These are phyloP conservation scores for Auricularia cornea DNA, from an alignment of 768 basidiomycete species.

Conservation along the genomic window DNA sequence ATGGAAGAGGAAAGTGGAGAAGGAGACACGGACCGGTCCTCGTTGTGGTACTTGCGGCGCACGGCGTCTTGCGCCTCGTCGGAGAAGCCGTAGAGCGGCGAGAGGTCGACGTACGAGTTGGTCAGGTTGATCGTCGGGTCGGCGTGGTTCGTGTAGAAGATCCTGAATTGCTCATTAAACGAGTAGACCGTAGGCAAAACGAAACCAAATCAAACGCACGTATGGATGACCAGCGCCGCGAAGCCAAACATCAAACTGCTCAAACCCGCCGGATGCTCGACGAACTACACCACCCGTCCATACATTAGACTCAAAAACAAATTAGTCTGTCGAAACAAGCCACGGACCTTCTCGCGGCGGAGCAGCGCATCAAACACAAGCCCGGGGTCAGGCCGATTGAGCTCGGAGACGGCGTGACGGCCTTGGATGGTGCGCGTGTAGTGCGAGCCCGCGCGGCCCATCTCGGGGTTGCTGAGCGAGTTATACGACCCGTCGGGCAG, in stretches of 20 bases:
- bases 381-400: slow-evolving; percentile 40
- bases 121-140: slow-evolving; percentile 44
- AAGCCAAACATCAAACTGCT: slow-evolving; percentile 23
- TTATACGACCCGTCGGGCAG: slow-evolving; percentile 55
- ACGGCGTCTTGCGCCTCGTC: slow-evolving; percentile 31
- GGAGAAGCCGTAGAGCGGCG: slow-evolving; percentile 47
- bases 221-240: slow-evolving; percentile 18
- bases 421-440: slow-evolving; percentile 50
- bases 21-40: not conserved
- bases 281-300: slow-evolving; percentile 13
- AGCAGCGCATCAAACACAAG: slow-evolving; percentile 34
- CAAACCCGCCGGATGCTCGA: slow-evolving; percentile 25
- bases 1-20: too few species aligned
- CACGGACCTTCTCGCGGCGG: slow-evolving; percentile 19
- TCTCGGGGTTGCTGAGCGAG: slow-evolving; percentile 42
- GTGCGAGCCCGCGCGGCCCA: slow-evolving; percentile 54
- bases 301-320: not conserved
- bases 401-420: slow-evolving; percentile 30
- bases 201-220: not conserved
- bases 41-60: slow-evolving; percentile 29
- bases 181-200: not conserved
- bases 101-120: slow-evolving; percentile 49
- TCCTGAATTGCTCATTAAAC: too few species aligned
- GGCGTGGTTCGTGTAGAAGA: slow-evolving; percentile 38
- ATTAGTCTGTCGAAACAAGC: slow-evolving; percentile 2